phyloP scores from a whole-genome alignment of 2,329 filamentous ascomycete genomes.

The Beauveria brongniartii region DNA sequence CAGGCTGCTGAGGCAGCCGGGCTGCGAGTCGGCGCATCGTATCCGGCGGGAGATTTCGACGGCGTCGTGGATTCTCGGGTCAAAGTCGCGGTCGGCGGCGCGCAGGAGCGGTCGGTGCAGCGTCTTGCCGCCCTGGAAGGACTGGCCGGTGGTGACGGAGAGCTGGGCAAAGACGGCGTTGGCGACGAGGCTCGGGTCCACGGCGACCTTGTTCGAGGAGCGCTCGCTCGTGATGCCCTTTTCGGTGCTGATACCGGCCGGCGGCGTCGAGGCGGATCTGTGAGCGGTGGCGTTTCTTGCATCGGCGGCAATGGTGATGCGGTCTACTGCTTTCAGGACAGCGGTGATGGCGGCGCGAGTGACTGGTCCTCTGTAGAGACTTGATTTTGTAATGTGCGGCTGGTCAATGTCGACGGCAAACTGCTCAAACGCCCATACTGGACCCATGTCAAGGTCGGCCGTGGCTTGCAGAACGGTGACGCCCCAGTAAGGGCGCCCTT shows the following conservation, averaged over 20 bases:
- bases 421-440: constrained; percentile 36
- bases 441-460: constrained; percentile 33
- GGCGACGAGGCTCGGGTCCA: constrained; percentile 20
- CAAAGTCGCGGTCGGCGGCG: constrained; percentile 29
- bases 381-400: constrained; percentile 30
- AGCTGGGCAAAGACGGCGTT: constrained; percentile 19
- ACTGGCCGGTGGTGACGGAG: constrained; percentile 25
- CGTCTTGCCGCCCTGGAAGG: constrained; percentile 30
- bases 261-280: constrained; percentile 9
- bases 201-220: neutral
- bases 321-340: constrained; percentile 27
- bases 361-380: constrained; percentile 30
- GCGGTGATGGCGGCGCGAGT: constrained; percentile 30
- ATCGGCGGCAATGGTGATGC: constrained; percentile 23
- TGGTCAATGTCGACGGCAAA: constrained; percentile 33
- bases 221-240: neutral
- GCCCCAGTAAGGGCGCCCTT: constrained; percentile 32
- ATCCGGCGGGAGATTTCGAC: constrained; percentile 33
- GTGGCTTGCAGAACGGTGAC: constrained; percentile 32
- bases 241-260: neutral
- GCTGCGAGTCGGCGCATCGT: constrained; percentile 33
- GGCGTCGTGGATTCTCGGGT: constrained; percentile 25
- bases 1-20: constrained; percentile 29
- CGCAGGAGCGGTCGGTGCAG: constrained; percentile 30
- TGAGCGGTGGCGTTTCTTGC: neutral